Evolutionary conservation across 2,329 filamentous ascomycete species (phyloP).

Genomic region (Apiospora aurea): DNA sequence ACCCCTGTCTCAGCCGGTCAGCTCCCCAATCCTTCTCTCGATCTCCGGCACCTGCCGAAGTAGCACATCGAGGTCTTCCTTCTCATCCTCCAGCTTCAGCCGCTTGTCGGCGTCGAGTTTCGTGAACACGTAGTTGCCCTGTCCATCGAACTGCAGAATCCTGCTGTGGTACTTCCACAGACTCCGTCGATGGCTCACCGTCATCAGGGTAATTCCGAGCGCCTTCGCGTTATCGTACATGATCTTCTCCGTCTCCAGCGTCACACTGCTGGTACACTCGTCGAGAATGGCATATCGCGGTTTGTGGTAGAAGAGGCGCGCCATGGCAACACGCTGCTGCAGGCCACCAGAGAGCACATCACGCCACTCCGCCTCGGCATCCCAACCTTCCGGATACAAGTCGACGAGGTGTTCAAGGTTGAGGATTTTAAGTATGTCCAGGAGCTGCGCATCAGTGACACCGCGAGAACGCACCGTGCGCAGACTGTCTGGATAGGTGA

Average conservation of each 20-base stretch:
- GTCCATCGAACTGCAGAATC: conserved; percentile 96
- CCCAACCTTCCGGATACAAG: conserved; percentile 80
- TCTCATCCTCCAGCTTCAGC: conserved; percentile 91
- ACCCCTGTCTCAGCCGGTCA: conserved; percentile 58
- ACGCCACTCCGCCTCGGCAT: conserved; percentile 95
- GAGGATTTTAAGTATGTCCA: conserved; percentile 77
- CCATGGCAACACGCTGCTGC: conserved; percentile 97
- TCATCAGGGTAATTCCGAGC: conserved; percentile 94
- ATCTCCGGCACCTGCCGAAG: conserved; percentile 87
- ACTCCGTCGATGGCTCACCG: conserved; percentile 88
- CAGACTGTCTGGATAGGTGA: conserved; percentile 92
- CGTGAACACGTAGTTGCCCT: conserved; percentile 90
- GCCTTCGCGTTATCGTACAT: conserved; percentile 98
- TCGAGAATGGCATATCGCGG: conserved; percentile 95
- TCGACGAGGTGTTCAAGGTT: conserved; percentile 85
- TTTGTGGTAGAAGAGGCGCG: conserved; percentile 89
- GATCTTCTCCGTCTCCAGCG: conserved; percentile 88
- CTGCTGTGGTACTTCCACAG: conserved; percentile 96
- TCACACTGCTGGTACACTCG: conserved; percentile 96
- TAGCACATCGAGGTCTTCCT: conserved; percentile 88
- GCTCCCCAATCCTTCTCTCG: conserved; percentile 82
- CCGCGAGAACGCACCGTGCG: conserved; percentile 87
- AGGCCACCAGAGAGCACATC: conserved; percentile 91
- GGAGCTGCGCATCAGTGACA: conserved; percentile 81
- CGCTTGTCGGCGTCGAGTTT: conserved; percentile 86